Conservation (phyloP, 495 filamentous ascomycete species). For the Penicillium subrubescens region DNA sequence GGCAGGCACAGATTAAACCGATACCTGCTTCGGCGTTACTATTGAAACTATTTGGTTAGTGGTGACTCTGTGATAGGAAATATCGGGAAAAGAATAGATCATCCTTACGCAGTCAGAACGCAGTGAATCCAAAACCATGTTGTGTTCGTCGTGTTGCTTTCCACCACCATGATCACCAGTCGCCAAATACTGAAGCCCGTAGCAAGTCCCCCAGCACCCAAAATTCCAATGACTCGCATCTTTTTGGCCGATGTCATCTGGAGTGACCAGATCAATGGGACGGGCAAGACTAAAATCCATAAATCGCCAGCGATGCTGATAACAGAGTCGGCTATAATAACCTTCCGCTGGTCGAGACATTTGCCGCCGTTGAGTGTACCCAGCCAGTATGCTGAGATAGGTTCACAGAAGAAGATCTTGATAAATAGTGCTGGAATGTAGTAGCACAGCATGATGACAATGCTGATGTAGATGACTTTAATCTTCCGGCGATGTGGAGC, state of each 20-base stretch:
- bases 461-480: not conserved
- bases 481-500: not conserved
- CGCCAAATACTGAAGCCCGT: not conserved
- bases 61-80: too few relatives aligned
- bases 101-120: not conserved
- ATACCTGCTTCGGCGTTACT: not conserved
- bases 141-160: not conserved
- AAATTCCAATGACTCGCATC: not conserved
- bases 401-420: not conserved
- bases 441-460: not conserved
- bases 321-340: not conserved
- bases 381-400: not conserved
- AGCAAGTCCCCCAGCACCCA: not conserved
- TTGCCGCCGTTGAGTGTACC: not conserved
- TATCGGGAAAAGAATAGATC: not conserved
- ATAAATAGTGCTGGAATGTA: not conserved
- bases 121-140: slow-evolving; percentile 1
- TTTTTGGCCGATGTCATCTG: not conserved
- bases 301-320: not conserved
- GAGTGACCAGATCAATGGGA: not conserved
- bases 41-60: not conserved
- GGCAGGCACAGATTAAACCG: not conserved
- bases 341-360: not conserved
- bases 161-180: not conserved
- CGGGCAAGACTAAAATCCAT: not conserved